Base-by-base conservation (phyloP, 805 yeast genomes). In the Wickerhamomyces bovis region DNA sequence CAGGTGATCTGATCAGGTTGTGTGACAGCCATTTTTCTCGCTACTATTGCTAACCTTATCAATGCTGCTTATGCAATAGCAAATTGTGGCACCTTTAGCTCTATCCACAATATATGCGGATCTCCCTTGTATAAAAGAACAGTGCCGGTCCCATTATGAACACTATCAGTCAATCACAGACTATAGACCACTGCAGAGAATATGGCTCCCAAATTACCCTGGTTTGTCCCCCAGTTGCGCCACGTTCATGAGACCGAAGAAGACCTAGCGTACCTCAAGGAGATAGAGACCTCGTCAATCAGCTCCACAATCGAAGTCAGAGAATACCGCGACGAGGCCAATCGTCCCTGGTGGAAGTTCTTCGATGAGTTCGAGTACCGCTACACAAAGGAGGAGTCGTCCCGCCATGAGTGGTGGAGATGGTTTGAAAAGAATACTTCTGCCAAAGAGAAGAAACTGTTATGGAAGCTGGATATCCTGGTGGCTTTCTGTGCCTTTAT, bases 401-500 rank as follows among this genome's bases (percentile, higher is more conserved):
- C 25, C 4, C 42, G 38, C 13, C 46, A 43, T 22, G 41, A 48
- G 40, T 51, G 53, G 53, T 50, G 26, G 33, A 44, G 42, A 28
- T 51, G 53, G 53, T 51, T 42, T 31, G 38, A 48, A 36, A 45
- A 45, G 18, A 15, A 16, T 12, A 44, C 41, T 30, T 23, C 47
- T 3, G 67, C 72, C 56, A 77, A 71, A 2, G 71, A 69, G 46
- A 69, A 72, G 41, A 65, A 61, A 25, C 61, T 80, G 31, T 56
- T 79, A 15, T 60, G 69, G 52, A 82, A 82, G 57, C 59, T 82
- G 31, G 89, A 82, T 55, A 49, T 78, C 13, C 58, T 79, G 30
- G 64, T 84, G 44, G 70, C 80, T n/a, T 64, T 73, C 38, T 80
- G 80, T 53, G 72, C 82, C 9, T 74, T 81, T 56, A 62, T 80